Evolutionary conservation across 164 flowering plant genomes (phyloP), one percentile per base, ranked within the genome.

Genomic region (Vitis vinifera): DNA sequence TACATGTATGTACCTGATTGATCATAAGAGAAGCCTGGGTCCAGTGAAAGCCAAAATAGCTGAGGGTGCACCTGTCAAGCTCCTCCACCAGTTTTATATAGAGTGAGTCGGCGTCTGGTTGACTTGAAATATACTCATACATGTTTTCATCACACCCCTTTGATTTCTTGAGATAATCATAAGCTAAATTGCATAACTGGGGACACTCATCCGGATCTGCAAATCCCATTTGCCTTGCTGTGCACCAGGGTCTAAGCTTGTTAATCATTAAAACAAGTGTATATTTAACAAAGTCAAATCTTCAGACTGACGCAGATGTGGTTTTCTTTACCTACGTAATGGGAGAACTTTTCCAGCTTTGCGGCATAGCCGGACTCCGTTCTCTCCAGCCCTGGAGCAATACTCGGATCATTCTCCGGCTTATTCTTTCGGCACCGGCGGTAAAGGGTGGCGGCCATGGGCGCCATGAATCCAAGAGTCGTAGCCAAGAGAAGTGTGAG

Each of bases 21-120:
- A 95, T 83, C 76, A 89, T 77, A n/a, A 51, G 51, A 53, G 91
- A 66, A 70, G 91, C 81, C 17, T 89, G 90, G 65, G 55, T 75
- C 99, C 99, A 95, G 68, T 95, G 87, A 68, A 88, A 95, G 3
- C 90, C 88, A 71, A 95, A 95, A 51, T 93, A 95, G 9, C 81
- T 77, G 47, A 93, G 85, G 56, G 89, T 86, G 76, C 98, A 95
- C 68, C 80, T 79, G 44, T 95, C 98, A 19, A 95, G 75, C 70
- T 95, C 99, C 56, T 90, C 88, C 9, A 87, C 67, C 15, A 95
- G 83, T 75, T 83, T 89, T 44, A 76, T 82, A 63, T 73, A 91
- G 23, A 93, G 66, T 29, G 79, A 70, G 1, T 89, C 89, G 0
- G 81, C 89, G 14, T 86, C 78, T 19, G 80, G 64, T 51, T 84